Evolutionary conservation across 768 basidiomycete species (phyloP).

Genomic region (Lactarius sanguifluus): DNA sequence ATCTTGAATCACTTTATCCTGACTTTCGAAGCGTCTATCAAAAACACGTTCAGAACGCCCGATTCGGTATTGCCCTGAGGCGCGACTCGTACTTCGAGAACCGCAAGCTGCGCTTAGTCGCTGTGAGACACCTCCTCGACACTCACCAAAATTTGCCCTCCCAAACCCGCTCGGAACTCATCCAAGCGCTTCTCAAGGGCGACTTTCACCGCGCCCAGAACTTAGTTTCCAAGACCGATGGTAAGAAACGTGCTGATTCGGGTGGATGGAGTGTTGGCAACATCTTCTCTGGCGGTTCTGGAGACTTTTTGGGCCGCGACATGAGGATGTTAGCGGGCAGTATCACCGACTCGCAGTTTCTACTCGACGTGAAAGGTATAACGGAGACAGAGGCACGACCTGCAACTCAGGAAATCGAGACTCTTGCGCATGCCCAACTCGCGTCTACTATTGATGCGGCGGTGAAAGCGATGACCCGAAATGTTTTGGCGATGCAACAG

Average conservation of each 20-base stretch:
- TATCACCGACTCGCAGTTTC: constrained; percentile 17
- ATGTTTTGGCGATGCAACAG: constrained; percentile 21
- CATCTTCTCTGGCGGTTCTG: not conserved
- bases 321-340: constrained; percentile 6
- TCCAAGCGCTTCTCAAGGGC: constrained; percentile 9
- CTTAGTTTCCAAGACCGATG: not conserved
- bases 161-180: constrained; percentile 4
- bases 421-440: constrained; percentile 14
- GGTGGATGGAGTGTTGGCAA: not conserved
- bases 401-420: constrained; percentile 3
- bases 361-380: constrained; percentile 11
- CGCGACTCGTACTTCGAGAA: constrained; percentile 6
- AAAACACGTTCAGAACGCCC: constrained; percentile 6
- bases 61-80: not conserved
- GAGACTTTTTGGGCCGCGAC: constrained; percentile 12
- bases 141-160: not conserved
- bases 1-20: constrained; percentile 17
- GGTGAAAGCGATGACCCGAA: constrained; percentile 8
- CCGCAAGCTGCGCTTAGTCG: constrained; percentile 14
- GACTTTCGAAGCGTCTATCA: not conserved
- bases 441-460: constrained; percentile 1
- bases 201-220: constrained; percentile 13
- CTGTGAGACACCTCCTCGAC: constrained; percentile 7
- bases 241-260: not conserved
- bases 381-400: not conserved